Evolutionary conservation across 176 grass and related monocot species (phyloP).

Genomic region (Olyra latifolia): DNA sequence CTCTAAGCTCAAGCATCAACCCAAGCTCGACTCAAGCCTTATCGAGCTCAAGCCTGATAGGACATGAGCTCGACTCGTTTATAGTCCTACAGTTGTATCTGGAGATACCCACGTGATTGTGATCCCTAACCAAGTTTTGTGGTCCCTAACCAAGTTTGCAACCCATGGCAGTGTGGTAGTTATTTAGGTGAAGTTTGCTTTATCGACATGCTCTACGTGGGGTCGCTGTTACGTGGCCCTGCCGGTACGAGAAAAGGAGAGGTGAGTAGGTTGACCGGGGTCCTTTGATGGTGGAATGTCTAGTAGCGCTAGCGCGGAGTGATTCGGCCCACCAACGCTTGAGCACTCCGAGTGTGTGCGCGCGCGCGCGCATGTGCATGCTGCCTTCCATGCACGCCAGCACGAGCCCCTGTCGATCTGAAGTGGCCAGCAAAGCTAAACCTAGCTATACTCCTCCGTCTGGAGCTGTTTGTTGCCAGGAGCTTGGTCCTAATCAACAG

Average conservation of each 20-base stretch:
- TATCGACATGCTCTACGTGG: background rate
- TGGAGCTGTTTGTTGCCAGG: background rate
- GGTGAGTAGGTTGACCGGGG: conserved; percentile 6
- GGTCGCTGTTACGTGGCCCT: background rate
- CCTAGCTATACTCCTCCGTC: background rate
- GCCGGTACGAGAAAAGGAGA: background rate
- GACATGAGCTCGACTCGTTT: too few species aligned
- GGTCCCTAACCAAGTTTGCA: too few species aligned
- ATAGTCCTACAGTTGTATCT: too few species aligned
- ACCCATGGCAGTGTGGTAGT: background rate
- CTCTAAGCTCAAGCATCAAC: too few species aligned
- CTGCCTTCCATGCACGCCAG: background rate
- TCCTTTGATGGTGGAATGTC: conserved; percentile 20
- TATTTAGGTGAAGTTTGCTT: background rate
- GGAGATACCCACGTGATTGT: too few species aligned
- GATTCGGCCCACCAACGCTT: background rate
- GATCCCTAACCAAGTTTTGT: too few species aligned
- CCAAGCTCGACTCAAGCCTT: too few species aligned
- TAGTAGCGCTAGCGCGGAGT: background rate
- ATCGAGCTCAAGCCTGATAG: too few species aligned
- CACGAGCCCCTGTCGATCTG: background rate
- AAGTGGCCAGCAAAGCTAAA: conserved; percentile 34
- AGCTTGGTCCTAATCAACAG: background rate
- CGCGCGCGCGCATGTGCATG: background rate
- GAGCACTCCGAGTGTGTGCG: background rate